Conservation (phyloP, 2,329 filamentous ascomycete genomes). For the Nigrospora sphaerica region DNA sequence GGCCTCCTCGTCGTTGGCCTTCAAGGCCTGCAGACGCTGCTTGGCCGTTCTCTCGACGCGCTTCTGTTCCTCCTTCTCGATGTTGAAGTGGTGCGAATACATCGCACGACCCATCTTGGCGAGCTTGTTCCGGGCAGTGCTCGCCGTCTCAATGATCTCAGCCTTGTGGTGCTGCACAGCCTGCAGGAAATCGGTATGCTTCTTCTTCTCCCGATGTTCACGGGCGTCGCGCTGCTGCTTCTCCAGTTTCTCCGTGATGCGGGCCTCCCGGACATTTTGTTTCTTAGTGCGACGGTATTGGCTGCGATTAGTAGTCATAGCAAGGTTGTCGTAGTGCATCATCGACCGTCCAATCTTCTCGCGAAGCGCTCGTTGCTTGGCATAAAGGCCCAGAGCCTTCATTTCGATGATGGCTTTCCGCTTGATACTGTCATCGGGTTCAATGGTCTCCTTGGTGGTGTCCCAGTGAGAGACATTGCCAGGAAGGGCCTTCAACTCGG, state of each 20-base stretch:
- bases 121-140: slow-evolving; percentile 63
- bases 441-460: slow-evolving; percentile 57
- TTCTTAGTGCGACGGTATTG: slow-evolving; percentile 95
- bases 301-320: slow-evolving; percentile 91
- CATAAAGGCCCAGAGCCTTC: slow-evolving; percentile 81
- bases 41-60: slow-evolving; percentile 95
- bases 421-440: slow-evolving; percentile 76
- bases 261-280: slow-evolving; percentile 87
- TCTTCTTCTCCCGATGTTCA: slow-evolving; percentile 95
- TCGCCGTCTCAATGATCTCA: slow-evolving; percentile 65
- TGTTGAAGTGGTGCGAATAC: slow-evolving; percentile 84
- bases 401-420: slow-evolving; percentile 89
- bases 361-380: slow-evolving; percentile 79
- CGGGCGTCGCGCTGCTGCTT: slow-evolving; percentile 97
- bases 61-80: slow-evolving; percentile 99
- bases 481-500: slow-evolving; percentile 75
- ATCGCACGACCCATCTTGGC: slow-evolving; percentile 87
- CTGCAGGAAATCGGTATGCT: slow-evolving; percentile 85
- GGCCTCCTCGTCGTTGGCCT: slow-evolving; percentile 98
- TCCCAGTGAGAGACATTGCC: slow-evolving; percentile 88
- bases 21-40: slow-evolving; percentile 97
- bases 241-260: slow-evolving; percentile 97
- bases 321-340: slow-evolving; percentile 91
- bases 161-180: slow-evolving; percentile 76
- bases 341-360: slow-evolving; percentile 86